Base-by-base conservation (phyloP, 257 asterid species). In the Handroanthus guayacan region DNA sequence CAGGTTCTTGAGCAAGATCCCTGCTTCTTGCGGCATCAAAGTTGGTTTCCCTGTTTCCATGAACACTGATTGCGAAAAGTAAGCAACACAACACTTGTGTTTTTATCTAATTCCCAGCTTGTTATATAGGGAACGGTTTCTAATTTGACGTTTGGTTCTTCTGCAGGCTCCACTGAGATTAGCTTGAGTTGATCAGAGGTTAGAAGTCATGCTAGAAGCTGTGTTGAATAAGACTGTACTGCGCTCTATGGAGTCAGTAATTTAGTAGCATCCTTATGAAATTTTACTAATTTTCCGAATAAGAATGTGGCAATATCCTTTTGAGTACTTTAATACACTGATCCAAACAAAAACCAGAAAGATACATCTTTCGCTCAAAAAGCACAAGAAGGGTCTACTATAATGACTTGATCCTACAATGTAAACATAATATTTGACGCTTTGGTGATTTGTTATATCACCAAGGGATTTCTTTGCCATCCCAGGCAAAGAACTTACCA, bases 401-500 rank as follows among this genome's bases (percentile, higher is more conserved):
- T 55, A 51, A 65, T 71, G 66, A 64, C 9, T 70, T n/a, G 9
- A 18, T 55, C 18, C 64, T 34, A 78, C 31, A 75, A 61, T 67
- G 60, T 58, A 65, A 25, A 51, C 54, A 20, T 4, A 50, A 14
- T 51, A 17, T 36, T 34, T 64, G 38, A 52, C 45, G 50, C 39
- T 3, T 36, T 66, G 60, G 61, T 48, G 43, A 57, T 65, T 48
- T 45, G 37, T 37, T 39, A 56, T 14, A 64, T 89, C 82, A 93
- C 99, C 98, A 95, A 17, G 90, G 98, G 72, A 92, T 91, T 83
- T 92, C 89, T 72, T 88, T 89, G 57, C 98, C 98, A 82, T 95
- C 98, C 98, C 98, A 95, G 17, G 98, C 98, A 68, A 93, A 89
- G 78, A 92, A 95, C 82, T 90, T 91, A 70, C 97, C 97, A 48